Base-by-base conservation (phyloP, 179 eudicot species). In the Silene coronaria region DNA sequence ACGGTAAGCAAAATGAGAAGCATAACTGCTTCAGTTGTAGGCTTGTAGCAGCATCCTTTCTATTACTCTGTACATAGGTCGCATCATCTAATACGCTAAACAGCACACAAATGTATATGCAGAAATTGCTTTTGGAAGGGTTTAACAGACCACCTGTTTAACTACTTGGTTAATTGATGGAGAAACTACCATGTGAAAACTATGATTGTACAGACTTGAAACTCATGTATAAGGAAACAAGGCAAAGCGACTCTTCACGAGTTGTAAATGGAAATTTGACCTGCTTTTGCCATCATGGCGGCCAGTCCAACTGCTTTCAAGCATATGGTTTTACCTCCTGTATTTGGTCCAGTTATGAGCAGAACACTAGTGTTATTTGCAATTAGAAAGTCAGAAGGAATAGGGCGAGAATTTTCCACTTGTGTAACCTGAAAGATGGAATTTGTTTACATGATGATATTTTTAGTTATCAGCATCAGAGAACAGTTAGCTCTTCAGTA, bases 261-360 rank as follows among this genome's bases (percentile, higher is more conserved):
- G 59, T 19, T 68, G 28, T 38, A 60, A 23, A 67, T 32, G 27
- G 12, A 73, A 74, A 21, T 30, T 17, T 36, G 1, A 93, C 99
- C 99, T 87, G 99, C 90, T 86, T 92, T 95, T 78, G 99, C 96
- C 99, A 95, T 95, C 92, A 95, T 84, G 74, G 95, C 95, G 79
- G 97, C 97, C 85, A 95, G 81, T 64, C 97, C 99, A 76, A 95
- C 86, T 46, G 99, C 85, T 85, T 95, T 95, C 83, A 95, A 84
- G 84, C 89, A 85, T 81, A 95, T 89, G 76, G 97, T 95, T 89
- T 95, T 95, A 72, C 99, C 99, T 70, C 99, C 97, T 19, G 97
- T 93, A 78, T 95, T 93, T 62, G 99, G 97, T 81, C 99, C 99
- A 80, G 97, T 92, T 79, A 95, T 89, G 74, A 95, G 92, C 42